Evolutionary conservation across 2,329 filamentous ascomycete species (phyloP).

Genomic region (Aspergillus ochraceus): DNA sequence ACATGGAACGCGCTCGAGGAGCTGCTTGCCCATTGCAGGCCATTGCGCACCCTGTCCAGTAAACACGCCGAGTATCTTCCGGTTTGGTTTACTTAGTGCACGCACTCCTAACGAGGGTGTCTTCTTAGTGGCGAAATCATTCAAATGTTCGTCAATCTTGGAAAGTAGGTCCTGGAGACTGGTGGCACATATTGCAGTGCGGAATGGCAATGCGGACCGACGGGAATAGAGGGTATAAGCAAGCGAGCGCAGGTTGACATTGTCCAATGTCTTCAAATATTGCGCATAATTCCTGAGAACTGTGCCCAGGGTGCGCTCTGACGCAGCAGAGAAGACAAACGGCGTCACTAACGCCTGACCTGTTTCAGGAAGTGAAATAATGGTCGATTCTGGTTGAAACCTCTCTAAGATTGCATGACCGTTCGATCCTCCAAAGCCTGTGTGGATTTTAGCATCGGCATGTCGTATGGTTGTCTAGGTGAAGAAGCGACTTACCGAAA

Average conservation of each 20-base stretch:
- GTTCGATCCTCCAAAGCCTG: conserved; percentile 35
- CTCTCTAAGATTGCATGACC: conserved; percentile 38
- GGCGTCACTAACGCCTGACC: not conserved
- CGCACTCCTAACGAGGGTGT: conserved; percentile 21
- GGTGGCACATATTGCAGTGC: not conserved
- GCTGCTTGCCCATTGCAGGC: conserved; percentile 25
- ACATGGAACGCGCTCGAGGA: conserved; percentile 13
- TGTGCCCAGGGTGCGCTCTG: not conserved
- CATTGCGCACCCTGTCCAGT: conserved; percentile 30
- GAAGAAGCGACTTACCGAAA: conserved; percentile 41
- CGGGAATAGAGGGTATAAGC: not conserved
- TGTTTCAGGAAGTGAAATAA: not conserved
- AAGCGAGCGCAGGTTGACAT: not conserved
- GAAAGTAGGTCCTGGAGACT: not conserved
- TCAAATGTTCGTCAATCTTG: not conserved
- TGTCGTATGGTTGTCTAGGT: not conserved
- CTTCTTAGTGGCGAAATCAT: not conserved
- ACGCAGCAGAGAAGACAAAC: conserved; percentile 1
- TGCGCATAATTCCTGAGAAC: not conserved
- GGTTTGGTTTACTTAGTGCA: not conserved
- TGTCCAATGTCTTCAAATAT: not conserved
- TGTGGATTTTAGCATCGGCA: not conserved
- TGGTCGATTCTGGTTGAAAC: not conserved
- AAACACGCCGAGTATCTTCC: conserved; percentile 19
- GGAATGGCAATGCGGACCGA: not conserved